Evolutionary conservation across 495 filamentous ascomycete species (phyloP), one percentile per base, ranked within the genome.

Genomic region (Talaromyces ruber): DNA sequence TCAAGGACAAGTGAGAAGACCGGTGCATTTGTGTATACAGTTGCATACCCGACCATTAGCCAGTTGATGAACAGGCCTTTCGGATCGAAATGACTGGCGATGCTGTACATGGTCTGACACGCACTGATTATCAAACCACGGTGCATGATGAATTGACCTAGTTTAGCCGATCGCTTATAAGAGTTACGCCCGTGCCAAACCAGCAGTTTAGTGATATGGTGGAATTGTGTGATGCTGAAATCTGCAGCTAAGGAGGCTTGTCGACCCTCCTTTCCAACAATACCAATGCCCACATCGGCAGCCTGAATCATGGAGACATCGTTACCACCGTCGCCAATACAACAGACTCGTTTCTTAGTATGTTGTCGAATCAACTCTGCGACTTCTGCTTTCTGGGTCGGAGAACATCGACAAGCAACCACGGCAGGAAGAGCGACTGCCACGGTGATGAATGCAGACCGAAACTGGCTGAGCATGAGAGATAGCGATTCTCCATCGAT

Each of bases 251-350:
- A 83, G 63, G 86, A 91, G 22, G 95, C 95, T 75, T 99, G 95
- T 14, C 90, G 86, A 18, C 95, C 95, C 74, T 99, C 95, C 74
- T 98, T 98, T 51, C 95, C 95, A 9, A 97, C 95, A 63, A 99
- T 98, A 32, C 95, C 95, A 62, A 99, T 92, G 45, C 95, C 95
- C 1, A 99, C 92, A 67, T 98, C 95, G 1, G 95, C 95, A 6
- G 94, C 93, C 76, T 97, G 93, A 66, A 99, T 99, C 95, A 99
- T 99, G 58, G 88, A 92, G 29, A 99, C 95, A 72, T 99, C 95
- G 76, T 99, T 99, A 58, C 94, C 94, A 45, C 94, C 94, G 66
- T 99, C 94, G 50, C 94, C 94, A 66, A 99, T 97, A 69, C 93
- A 97, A 72, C 91, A 95, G 28, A 97, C 88, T 32, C 95, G 88